Base-by-base conservation (phyloP, 2,329 filamentous ascomycete genomes). In the Cladophialophora immunda region DNA sequence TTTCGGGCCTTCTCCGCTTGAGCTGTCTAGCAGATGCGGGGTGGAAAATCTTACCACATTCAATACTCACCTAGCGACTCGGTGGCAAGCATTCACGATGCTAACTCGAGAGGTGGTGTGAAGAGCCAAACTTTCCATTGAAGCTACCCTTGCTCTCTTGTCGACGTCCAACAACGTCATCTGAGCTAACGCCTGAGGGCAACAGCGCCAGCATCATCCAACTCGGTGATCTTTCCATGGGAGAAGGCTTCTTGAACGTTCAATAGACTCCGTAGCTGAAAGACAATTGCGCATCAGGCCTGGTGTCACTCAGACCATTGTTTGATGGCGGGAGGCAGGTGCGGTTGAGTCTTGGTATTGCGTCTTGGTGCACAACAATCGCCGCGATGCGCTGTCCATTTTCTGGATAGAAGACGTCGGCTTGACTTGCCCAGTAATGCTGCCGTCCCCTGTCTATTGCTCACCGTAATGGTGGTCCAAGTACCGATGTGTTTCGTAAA, bases 11-110 rank as follows among this genome's bases (percentile, higher is more conserved):
- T 50, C 45, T 50, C 57, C 27, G n/a, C 22, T n/a, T 29, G 25
- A 19, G 57, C n/a, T 22, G 38, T 47, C 15, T 32, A 30, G n/a
- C 30, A 53, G 47, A 53, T 61, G 58, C 58, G 58, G 58, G 58
- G 58, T 34, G 58, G 11, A 22, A 55, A 55, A 55, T 32, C 13
- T 61, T 61, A 53, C 45, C 58, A 53, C n/a, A 36, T 22, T 54
- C 30, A 59, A 17, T 32, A 13, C 13, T n/a, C 17, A 11, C 11
- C 22, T 8, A 55, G 27, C 13, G 13, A 55, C 52, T 17, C n/a
- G 52, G 19, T 50, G 45, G 45, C 45, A 25, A 50, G 8, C 45
- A 25, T 25, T 45, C 5, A 19, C 7, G 38, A 5, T 45, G n/a
- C 38, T 45, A 19, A 54, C 52, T 55, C 30, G 27, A 55, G 25